Evolutionary conservation across 805 yeast genomes (phyloP), one percentile per base, ranked within the genome.

Genomic region (Hanseniaspora guilliermondii): DNA sequence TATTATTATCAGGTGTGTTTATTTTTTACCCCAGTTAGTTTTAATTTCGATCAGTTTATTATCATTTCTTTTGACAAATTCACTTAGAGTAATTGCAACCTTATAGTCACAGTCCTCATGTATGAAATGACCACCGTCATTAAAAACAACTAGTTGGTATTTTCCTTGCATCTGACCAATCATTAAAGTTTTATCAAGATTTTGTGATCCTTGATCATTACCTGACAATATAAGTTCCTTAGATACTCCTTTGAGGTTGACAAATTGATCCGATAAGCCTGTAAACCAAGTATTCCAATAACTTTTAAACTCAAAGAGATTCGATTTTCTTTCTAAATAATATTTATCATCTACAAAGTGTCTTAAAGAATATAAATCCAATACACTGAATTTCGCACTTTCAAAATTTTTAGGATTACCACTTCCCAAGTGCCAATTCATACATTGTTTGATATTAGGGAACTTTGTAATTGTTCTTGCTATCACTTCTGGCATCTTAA

Each of bases 91-190:
- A 0, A 76, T 56, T 0, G 89, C 83, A 0, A 85, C 74, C 60
- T 83, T 83, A 3, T 64, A 68, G 0, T 97, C 93, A 6, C 77
- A 74, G 65, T 93, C 99, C 64, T 93, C 98, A 47, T 93, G 98
- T n/a, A 94, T 71, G 61, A 89, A 93, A 68, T 93, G 99, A 1
- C 97, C 97, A 2, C 88, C 73, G 53, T 82, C 83, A 58, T 76
- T 79, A 65, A 87, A 83, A 4, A 88, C 93, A 14, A 86, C 80
- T 40, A 93, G 74, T 68, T 94, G 99, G 66, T 84, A 93, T 65
- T 81, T 83, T 1, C 99, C 99, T 68, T 89, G 97, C 98, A 93
- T 93, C 68, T 94, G 98, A 0, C 97, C 99, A 50, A 93, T 81
- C 67, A 89, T 87, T 47, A 93, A 72, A 38, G 77, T 77, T 58